Base-by-base conservation (phyloP, 2,329 filamentous ascomycete genomes). In the Colletotrichum magnum region DNA sequence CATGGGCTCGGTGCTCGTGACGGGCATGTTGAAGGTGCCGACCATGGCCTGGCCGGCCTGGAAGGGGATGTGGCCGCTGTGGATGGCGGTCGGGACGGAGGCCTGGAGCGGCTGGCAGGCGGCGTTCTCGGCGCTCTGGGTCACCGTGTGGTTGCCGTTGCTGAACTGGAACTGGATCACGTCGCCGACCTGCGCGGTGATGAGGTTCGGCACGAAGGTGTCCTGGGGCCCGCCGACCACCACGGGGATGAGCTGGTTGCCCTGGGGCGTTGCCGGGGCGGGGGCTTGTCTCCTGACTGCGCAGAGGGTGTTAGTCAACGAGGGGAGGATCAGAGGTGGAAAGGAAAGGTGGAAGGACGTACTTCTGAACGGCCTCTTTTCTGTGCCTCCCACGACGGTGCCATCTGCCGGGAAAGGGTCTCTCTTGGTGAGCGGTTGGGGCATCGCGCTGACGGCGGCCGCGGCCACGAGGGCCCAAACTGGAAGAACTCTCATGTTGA, bases 21-120 rank as follows among this genome's bases (percentile, higher is more conserved):
- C 75, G 12, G 79, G 78, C 74, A 88, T 80, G 65, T 80, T 84
- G 73, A 87, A 88, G 1, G 81, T 83, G 0, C 82, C 82, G 6
- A 84, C 81, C 0, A 74, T 79, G 3, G 74, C 75, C 59, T 81
- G 78, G 0, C 79, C 80, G 7, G 73, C 77, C 13, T 74, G 4
- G 36, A 77, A 84, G 0, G 82, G 80, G 10, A 84, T 81, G 54
- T 83, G 81, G 0, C 82, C 82, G 51, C 79, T 82, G 64, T 84
- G 80, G 0, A 84, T 73, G 0, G 79, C 81, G 0, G 68, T 73
- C 0, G 79, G 60, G 16, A 77, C 74, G 0, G 73, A 75, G 0
- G 74, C 75, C 45, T 82, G 79, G 4, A 84, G 72, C 1, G 82
- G 81, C 13, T 76, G 75, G 69, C 83, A 85, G 0, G 82, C 77